Percentiles rank a stretch among this genome's conserved stretches.
Evolutionary conservation across 1,139 yeast genomes (phyloP).

Genomic region (Taiozyma sp.): DNA sequence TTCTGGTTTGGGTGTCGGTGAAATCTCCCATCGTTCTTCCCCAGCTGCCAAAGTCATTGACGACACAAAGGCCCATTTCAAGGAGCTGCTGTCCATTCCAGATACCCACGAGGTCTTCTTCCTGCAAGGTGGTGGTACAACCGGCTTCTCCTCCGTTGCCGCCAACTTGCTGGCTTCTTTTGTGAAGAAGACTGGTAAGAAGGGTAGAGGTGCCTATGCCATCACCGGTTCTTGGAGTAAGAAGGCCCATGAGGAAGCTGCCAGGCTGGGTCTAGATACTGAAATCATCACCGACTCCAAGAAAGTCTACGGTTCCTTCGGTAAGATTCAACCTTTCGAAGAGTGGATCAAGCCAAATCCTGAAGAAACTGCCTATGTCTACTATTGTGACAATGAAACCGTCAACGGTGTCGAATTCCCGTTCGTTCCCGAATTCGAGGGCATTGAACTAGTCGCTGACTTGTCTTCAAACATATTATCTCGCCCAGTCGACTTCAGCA

Average conservation of each 20-base stretch:
- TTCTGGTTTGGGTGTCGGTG: conserved; percentile 85
- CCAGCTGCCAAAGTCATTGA: conserved; percentile 78
- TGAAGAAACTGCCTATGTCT: conserved; percentile 71
- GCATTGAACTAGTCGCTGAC: conserved; percentile 83
- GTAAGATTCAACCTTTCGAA: conserved; percentile 62
- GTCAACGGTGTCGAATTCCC: conserved; percentile 90
- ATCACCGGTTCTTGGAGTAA: conserved; percentile 93
- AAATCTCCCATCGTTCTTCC: conserved; percentile 88
- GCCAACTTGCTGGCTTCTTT: conserved; percentile 76
- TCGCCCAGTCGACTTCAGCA: conserved; percentile 71
- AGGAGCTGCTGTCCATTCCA: conserved; percentile 65
- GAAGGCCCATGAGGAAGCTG: conserved; percentile 83
- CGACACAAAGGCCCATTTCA: conserved; percentile 65
- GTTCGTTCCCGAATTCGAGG: conserved; percentile 46
- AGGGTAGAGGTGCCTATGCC: conserved; percentile 81
- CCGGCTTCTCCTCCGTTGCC: conserved; percentile 86
- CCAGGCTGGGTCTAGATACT: conserved; percentile 73
- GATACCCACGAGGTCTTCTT: conserved; percentile 92
- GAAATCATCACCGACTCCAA: conserved; percentile 68
- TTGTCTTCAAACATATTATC: conserved; percentile 92
- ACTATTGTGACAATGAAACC: conserved; percentile 94
- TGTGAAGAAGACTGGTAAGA: conserved; percentile 62
- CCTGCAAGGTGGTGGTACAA: conserved; percentile 97
- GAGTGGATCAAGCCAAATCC: conserved; percentile 51
- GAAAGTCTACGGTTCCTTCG: conserved; percentile 49